These are phyloP conservation scores for Liriodendron chinense DNA, from an alignment of 164 flowering plant species.

Conservation along the genomic window DNA sequence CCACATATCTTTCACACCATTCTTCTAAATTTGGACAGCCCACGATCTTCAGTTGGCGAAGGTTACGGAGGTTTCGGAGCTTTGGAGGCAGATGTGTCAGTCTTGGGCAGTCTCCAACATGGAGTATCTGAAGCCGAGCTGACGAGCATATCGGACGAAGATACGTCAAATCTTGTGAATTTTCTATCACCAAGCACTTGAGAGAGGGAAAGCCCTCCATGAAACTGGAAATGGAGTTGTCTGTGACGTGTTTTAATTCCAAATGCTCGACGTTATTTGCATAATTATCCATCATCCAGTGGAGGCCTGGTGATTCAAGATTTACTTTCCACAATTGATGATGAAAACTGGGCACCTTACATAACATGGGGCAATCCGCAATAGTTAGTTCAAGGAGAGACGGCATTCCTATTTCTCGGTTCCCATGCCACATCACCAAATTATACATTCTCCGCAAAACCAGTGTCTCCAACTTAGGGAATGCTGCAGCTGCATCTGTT, in stretches of 20 bases:
- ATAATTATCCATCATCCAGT: no score
- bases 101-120: not conserved
- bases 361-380: not conserved
- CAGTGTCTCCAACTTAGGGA: constrained; percentile 5
- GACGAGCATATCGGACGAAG: no score
- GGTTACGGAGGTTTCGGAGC: not conserved
- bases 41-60: no score
- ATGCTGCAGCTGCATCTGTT: not conserved
- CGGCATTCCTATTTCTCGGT: constrained; percentile 2
- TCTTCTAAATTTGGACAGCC: no score
- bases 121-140: not conserved
- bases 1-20: no score
- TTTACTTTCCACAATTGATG: constrained; percentile 7
- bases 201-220: constrained; percentile 6
- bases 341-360: constrained; percentile 5
- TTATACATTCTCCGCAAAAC: not conserved
- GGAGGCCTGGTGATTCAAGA: constrained; percentile 11
- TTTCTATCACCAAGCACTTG: not conserved
- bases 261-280: no score
- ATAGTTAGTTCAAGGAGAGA: not conserved
- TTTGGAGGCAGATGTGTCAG: not conserved
- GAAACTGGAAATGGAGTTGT: no score
- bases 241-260: no score
- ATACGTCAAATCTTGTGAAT: not conserved
- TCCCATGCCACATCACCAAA: constrained; percentile 1